Conservation (phyloP, 768 basidiomycete genomes). For the Xerocomellus dryophilus region DNA sequence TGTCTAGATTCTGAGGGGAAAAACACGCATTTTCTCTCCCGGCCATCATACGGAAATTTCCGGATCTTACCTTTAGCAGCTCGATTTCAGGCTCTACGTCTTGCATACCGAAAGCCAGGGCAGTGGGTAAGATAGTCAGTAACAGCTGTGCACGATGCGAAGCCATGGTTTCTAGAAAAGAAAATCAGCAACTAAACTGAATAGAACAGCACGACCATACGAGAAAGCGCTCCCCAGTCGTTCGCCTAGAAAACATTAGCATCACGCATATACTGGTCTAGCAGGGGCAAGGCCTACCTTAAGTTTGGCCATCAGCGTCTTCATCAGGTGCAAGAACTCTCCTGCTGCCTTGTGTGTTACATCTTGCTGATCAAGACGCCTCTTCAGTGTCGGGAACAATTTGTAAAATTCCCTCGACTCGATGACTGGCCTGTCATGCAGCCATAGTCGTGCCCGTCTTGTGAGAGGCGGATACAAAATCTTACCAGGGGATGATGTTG, state of each 20-base stretch:
- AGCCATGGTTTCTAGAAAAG: slow-evolving; percentile 43
- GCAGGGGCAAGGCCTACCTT: slow-evolving; percentile 38
- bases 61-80: slow-evolving; percentile 44
- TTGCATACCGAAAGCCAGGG: slow-evolving; percentile 47
- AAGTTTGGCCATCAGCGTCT: slow-evolving; percentile 63
- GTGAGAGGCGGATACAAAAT: not conserved
- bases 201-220: slow-evolving; percentile 31
- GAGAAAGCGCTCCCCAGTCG: slow-evolving; percentile 61
- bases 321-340: slow-evolving; percentile 53
- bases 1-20: slow-evolving; percentile 50
- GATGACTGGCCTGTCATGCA: slow-evolving; percentile 46
- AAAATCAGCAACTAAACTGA: not conserved
- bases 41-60: not conserved
- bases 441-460: not conserved
- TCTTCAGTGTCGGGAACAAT: slow-evolving; percentile 46
- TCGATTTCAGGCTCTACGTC: slow-evolving; percentile 45
- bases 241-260: slow-evolving; percentile 41
- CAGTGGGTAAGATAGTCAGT: slow-evolving; percentile 40
- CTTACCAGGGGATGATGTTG: slow-evolving; percentile 55
- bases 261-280: not conserved
- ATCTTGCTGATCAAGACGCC: slow-evolving; percentile 44
- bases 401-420: slow-evolving; percentile 58
- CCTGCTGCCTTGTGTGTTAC: slow-evolving; percentile 49
- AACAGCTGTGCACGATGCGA: slow-evolving; percentile 45
- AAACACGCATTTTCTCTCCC: not conserved